Evolutionary conservation across 2,329 filamentous ascomycete species (phyloP).

Genomic region (Fusarium coicis): DNA sequence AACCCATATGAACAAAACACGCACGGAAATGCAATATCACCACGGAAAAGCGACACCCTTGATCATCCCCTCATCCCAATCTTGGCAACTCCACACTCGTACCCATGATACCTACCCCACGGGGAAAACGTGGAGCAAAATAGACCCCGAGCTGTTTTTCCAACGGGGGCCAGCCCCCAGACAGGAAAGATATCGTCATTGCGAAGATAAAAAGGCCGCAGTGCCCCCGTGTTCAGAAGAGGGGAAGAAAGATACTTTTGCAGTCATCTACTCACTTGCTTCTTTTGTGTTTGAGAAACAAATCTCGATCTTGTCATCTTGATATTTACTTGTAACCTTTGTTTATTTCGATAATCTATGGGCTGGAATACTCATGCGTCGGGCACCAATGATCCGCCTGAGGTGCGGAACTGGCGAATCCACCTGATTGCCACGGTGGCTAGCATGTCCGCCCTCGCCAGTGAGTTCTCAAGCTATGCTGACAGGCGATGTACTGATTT

Average conservation of each 20-base stretch:
- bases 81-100: conserved; percentile 33
- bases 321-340: background rate
- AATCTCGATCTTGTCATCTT: background rate
- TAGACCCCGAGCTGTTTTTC: background rate
- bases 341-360: conserved; percentile 32
- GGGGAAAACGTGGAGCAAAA: conserved; percentile 36
- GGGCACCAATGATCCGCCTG: conserved; percentile 49
- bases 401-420: conserved; percentile 50
- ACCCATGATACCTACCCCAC: conserved; percentile 37
- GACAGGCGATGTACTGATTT: background rate
- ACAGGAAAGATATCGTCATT: background rate
- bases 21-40: background rate
- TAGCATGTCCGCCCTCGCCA: conserved; percentile 50
- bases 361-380: conserved; percentile 51
- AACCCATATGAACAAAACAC: background rate
- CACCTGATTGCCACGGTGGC: conserved; percentile 48
- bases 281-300: background rate
- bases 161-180: background rate
- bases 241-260: background rate
- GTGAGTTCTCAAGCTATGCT: conserved; percentile 28
- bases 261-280: background rate
- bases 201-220: conserved; percentile 15
- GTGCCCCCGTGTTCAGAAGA: background rate
- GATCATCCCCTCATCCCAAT: background rate
- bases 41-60: conserved; percentile 6